Conservation (phyloP, 164 flowering plant species). For the Platanus orientalis region DNA sequence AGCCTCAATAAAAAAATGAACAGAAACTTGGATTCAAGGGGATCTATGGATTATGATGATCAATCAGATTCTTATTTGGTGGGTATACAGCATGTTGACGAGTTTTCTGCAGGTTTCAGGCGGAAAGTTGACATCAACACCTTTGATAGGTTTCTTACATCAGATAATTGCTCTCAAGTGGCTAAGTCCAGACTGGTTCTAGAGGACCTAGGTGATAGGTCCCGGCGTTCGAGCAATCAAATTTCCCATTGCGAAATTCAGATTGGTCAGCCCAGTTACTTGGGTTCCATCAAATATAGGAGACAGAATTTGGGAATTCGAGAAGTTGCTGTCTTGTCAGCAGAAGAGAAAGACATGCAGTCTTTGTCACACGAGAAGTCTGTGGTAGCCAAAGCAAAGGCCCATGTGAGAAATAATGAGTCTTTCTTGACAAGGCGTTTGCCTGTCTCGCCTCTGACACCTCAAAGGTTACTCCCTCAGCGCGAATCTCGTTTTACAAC, state of each 20-base stretch:
- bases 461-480: conserved; percentile 40
- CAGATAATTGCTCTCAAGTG: conserved; percentile 14
- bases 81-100: conserved; percentile 27
- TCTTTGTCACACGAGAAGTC: conserved; percentile 8
- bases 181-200: conserved; percentile 12
- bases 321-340: background rate
- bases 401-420: background rate
- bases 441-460: conserved; percentile 17
- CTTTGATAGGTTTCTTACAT: conserved; percentile 11
- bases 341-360: background rate
- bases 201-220: conserved; percentile 25
- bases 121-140: conserved; percentile 20
- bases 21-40: conserved; percentile 26
- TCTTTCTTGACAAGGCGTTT: conserved; percentile 1
- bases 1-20: conserved; percentile 23
- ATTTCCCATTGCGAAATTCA: conserved; percentile 18
- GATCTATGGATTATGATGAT: conserved; percentile 25
- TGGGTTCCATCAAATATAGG: conserved; percentile 10
- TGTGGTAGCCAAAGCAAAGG: background rate
- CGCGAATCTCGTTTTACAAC: conserved; percentile 44
- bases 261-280: conserved; percentile 9
- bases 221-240: conserved; percentile 23
- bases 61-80: conserved; percentile 26
- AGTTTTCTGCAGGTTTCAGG: conserved; percentile 17
- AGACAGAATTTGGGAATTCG: background rate